Evolutionary conservation across 805 yeast species (phyloP).

Genomic region (Cyberlindnera maritima): DNA sequence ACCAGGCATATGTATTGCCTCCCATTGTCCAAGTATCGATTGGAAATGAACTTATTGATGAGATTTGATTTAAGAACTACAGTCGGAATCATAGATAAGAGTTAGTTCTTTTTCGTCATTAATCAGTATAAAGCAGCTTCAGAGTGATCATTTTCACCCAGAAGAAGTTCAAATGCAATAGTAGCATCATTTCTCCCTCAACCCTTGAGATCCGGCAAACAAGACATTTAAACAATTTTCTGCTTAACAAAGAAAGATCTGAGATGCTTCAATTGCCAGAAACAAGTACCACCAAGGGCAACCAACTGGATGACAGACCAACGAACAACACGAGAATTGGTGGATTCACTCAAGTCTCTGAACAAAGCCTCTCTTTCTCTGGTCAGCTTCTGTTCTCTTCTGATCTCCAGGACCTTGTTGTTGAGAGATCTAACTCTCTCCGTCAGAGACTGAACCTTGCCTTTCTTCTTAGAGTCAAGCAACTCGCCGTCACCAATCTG

Average conservation of each 20-base stretch:
- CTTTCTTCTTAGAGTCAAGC: constrained; percentile 66
- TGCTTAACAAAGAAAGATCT: constrained; percentile 78
- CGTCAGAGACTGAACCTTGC: constrained; percentile 54
- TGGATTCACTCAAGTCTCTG: constrained; percentile 69
- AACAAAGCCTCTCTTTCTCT: constrained; percentile 73
- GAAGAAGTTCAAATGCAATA: neutral
- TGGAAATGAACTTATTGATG: too few relatives aligned
- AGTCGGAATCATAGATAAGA: too few relatives aligned
- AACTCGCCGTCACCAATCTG: constrained; percentile 63
- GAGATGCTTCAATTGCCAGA: constrained; percentile 72
- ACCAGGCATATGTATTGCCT: too few relatives aligned
- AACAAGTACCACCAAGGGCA: constrained; percentile 64
- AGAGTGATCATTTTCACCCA: neutral
- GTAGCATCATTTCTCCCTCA: neutral
- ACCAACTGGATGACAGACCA: constrained; percentile 70
- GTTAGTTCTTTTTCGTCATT: neutral
- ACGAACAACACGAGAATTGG: constrained; percentile 65
- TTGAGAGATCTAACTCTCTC: constrained; percentile 53
- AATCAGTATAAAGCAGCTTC: neutral
- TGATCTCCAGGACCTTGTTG: constrained; percentile 56
- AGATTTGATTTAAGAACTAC: too few relatives aligned
- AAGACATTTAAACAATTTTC: constrained; percentile 39
- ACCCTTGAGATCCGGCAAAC: neutral
- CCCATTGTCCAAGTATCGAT: too few relatives aligned
- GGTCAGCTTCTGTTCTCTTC: constrained; percentile 62